Evolutionary conservation across 129 eudicot species (phyloP).

Genomic region (Logfia minima): DNA sequence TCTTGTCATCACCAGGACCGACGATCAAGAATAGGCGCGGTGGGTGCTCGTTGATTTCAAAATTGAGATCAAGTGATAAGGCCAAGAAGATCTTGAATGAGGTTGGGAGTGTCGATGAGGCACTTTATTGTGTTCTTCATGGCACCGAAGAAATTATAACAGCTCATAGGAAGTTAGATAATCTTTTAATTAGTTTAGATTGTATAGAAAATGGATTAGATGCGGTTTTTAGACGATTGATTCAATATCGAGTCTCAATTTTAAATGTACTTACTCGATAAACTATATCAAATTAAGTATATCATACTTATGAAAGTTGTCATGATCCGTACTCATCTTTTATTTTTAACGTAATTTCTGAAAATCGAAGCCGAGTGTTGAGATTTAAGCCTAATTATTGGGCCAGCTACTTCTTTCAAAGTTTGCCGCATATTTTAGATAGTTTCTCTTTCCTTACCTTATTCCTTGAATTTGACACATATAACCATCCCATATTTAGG

Average conservation of each 20-base stretch:
- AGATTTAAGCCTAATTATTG: no score
- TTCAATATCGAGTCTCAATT: constrained; percentile 47
- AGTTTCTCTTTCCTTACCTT: no score
- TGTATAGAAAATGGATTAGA: constrained; percentile 44
- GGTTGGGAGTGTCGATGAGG: constrained; percentile 46
- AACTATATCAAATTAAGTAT: background rate
- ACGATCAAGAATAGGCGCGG: constrained; percentile 21
- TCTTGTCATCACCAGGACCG: constrained; percentile 38
- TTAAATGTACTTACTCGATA: constrained; percentile 44
- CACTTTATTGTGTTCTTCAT: constrained; percentile 32
- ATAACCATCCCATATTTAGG: no score
- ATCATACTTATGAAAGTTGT: background rate
- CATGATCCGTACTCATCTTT: background rate
- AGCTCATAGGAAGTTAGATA: constrained; percentile 41
- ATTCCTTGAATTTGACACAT: no score
- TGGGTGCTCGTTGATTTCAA: constrained; percentile 44
- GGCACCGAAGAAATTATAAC: constrained; percentile 32
- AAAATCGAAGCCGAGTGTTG: no score
- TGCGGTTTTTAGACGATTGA: constrained; percentile 33
- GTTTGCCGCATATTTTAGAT: no score
- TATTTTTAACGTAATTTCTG: no score
- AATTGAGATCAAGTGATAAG: constrained; percentile 34
- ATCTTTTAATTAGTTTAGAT: constrained; percentile 37
- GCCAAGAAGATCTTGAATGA: constrained; percentile 30
- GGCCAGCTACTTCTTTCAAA: no score